Evolutionary conservation across 2,329 filamentous ascomycete genomes (phyloP).

Genomic region (Monilinia fructigena): DNA sequence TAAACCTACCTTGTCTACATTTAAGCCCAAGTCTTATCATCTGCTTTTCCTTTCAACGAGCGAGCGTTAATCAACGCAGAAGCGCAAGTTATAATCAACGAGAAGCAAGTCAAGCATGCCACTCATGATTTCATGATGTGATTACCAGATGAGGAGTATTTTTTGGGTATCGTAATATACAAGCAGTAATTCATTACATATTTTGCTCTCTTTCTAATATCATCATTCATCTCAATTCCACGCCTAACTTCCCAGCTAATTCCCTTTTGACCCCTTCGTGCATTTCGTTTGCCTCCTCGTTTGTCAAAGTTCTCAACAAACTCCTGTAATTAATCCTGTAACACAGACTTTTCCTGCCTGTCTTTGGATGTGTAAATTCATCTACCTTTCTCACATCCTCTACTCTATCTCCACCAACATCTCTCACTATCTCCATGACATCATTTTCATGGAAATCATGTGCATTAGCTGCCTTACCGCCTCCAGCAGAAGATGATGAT

Average conservation of each 20-base stretch:
- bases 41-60: too few relatives aligned
- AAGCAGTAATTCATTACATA: background rate
- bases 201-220: background rate
- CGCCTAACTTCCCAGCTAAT: conserved; percentile 69
- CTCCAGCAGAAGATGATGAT: conserved; percentile 47
- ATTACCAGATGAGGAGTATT: background rate
- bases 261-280: conserved; percentile 66
- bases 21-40: too few relatives aligned
- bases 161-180: conserved; percentile 11
- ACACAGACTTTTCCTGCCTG: conserved; percentile 77
- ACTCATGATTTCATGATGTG: background rate
- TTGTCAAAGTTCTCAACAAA: conserved; percentile 85
- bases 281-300: conserved; percentile 72
- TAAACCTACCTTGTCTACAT: background rate
- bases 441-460: conserved; percentile 86
- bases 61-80: too few relatives aligned
- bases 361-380: conserved; percentile 85
- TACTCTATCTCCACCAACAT: conserved; percentile 75
- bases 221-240: conserved; percentile 66
- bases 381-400: conserved; percentile 86
- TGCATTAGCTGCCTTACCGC: conserved; percentile 45
- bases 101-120: background rate
- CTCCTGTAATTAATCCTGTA: conserved; percentile 94
- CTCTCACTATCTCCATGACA: conserved; percentile 90
- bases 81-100: background rate